These are phyloP conservation scores for Hericium alpestre DNA, from an alignment of 768 basidiomycete species.

Conservation along the genomic window DNA sequence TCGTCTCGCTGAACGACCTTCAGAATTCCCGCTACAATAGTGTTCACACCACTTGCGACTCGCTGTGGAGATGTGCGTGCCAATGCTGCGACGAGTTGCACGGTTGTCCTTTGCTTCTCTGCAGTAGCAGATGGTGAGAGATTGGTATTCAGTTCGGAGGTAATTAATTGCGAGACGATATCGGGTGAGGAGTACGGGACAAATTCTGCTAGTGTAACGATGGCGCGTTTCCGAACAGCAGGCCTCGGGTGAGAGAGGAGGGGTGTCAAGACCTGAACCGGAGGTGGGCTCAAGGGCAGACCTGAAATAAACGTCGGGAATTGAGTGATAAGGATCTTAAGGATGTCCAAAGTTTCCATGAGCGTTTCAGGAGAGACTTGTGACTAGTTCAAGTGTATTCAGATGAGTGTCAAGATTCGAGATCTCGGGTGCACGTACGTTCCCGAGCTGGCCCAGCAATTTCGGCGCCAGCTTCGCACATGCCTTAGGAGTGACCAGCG, in stretches of 20 bases:
- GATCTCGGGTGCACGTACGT: constrained; percentile 30
- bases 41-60: constrained; percentile 46
- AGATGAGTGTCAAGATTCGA: background rate
- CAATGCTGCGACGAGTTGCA: constrained; percentile 71
- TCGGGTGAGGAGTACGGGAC: constrained; percentile 59
- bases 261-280: constrained; percentile 58
- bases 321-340: constrained; percentile 80
- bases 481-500: constrained; percentile 66
- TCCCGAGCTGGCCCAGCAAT: constrained; percentile 67
- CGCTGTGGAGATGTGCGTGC: constrained; percentile 64
- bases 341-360: constrained; percentile 72
- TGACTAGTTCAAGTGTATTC: constrained; percentile 26
- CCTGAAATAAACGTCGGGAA: constrained; percentile 62
- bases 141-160: constrained; percentile 48
- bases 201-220: constrained; percentile 76
- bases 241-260: constrained; percentile 66
- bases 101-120: constrained; percentile 68
- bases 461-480: constrained; percentile 81
- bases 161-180: constrained; percentile 52
- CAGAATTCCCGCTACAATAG: constrained; percentile 63
- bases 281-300: constrained; percentile 41
- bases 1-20: constrained; percentile 64
- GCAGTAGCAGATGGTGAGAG: constrained; percentile 40
- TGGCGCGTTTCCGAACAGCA: constrained; percentile 88
- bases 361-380: constrained; percentile 71